Conservation (phyloP, 2,329 filamentous ascomycete species). For the Cytospora piceae region DNA sequence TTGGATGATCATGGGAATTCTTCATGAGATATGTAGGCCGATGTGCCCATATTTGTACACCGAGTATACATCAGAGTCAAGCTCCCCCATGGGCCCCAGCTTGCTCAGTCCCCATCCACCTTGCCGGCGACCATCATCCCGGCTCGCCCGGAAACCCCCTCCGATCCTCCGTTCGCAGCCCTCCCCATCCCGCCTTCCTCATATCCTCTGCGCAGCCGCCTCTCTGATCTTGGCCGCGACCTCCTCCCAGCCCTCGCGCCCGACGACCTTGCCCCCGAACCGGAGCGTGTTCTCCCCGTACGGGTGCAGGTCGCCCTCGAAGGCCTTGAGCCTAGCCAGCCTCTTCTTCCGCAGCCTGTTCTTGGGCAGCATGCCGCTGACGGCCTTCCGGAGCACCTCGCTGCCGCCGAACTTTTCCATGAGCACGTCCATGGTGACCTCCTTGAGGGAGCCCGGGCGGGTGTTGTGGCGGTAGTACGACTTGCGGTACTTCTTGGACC, state of each 20-base stretch:
- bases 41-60: constrained; percentile 6
- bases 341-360: constrained; percentile 88
- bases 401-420: constrained; percentile 93
- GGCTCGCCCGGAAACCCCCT: not conserved
- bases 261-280: constrained; percentile 65
- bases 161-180: not conserved
- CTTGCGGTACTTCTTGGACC: constrained; percentile 92
- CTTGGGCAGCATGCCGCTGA: constrained; percentile 97
- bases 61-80: constrained; percentile 3
- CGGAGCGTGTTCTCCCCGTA: constrained; percentile 86
- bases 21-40: not conserved
- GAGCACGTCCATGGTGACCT: constrained; percentile 92
- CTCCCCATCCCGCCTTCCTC: not conserved
- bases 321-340: constrained; percentile 88
- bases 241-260: constrained; percentile 57
- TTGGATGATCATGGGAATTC: not conserved
- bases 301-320: constrained; percentile 89
- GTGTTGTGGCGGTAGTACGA: constrained; percentile 95
- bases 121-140: not conserved
- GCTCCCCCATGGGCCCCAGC: not conserved
- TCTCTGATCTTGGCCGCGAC: constrained; percentile 55
- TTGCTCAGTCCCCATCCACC: not conserved
- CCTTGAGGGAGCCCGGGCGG: constrained; percentile 80
- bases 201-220: constrained; percentile 56
- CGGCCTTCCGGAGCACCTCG: constrained; percentile 88